Base-by-base conservation (phyloP, 2,329 filamentous ascomycete genomes). In the Ophiosphaerella narmari region DNA sequence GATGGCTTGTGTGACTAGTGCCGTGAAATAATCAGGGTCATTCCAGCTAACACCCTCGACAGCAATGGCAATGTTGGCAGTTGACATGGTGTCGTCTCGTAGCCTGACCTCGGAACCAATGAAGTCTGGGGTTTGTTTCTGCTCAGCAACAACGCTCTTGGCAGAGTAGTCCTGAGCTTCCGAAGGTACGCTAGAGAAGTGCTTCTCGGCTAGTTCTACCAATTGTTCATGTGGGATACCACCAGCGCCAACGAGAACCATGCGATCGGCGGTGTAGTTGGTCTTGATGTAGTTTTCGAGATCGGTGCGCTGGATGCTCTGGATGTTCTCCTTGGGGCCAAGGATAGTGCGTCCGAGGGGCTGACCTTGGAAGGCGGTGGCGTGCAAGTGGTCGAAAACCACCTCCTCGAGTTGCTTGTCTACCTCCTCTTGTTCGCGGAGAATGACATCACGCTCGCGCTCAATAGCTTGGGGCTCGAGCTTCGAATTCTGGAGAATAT, bases 361-460 rank as follows among this genome's bases (percentile, higher is more conserved):
- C 82, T 99, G 94, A 75, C 87, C 84, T 82, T 97, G 92, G 86
- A 90, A 99, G 70, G 94, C 95, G 66, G 94, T 99, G 71, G 94
- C 93, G 80, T 99, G 94, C 52, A 99, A 84, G 80, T 99, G 94
- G 80, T 99, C 94, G 72, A 99, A 99, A 54, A 99, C 95, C 64
- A 99, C 94, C 81, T 99, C 94, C 82, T 99, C 95, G 52, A 97
- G 82, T 82, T 97, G 93, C 86, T 99, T 99, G 85, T 99, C 94
- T 64, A 99, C 95, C 83, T 99, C 94, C 81, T 99, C 94, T 70
- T 96, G 94, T 80, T 99, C 94, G 72, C 94, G 89, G 70, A 99
- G 86, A 75, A 99, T 99, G 73, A 99, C 95, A 80, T 97, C 93
- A 74, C 94, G 89, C 83, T 99, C 94, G 66, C 95, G 89, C 84